phyloP scores from a whole-genome alignment of 1,284 basidiomycete species.

The Megacollybia platyphylla region DNA sequence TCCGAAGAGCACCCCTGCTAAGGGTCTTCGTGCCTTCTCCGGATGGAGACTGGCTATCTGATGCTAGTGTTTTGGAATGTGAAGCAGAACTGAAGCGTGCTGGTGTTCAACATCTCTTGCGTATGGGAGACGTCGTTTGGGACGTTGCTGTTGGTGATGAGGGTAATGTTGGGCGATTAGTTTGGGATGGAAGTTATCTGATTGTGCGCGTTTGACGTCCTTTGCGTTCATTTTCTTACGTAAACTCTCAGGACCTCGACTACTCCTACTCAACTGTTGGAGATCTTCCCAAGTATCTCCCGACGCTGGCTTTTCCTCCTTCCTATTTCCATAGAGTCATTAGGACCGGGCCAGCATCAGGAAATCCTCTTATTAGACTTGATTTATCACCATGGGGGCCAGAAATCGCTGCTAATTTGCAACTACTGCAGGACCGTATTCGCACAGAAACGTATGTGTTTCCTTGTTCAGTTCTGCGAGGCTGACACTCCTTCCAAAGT shows the following conservation, averaged over 20 bases:
- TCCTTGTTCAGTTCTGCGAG: neutral
- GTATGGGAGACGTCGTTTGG: constrained; percentile 72
- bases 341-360: constrained; percentile 38
- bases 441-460: constrained; percentile 62
- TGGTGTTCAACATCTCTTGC: constrained; percentile 42
- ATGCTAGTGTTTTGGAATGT: constrained; percentile 64
- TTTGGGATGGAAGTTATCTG: constrained; percentile 76
- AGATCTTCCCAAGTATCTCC: constrained; percentile 65
- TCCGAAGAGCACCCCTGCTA: constrained; percentile 57
- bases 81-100: constrained; percentile 64
- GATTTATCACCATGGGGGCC: constrained; percentile 66
- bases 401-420: constrained; percentile 59
- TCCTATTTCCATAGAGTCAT: constrained; percentile 79
- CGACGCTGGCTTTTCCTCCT: constrained; percentile 64
- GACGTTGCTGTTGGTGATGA: constrained; percentile 74
- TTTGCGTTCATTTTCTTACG: neutral
- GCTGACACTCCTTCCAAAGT: constrained; percentile 19
- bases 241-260: constrained; percentile 57
- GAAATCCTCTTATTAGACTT: constrained; percentile 62
- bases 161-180: constrained; percentile 62
- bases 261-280: constrained; percentile 64
- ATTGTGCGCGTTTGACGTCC: constrained; percentile 36
- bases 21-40: constrained; percentile 72
- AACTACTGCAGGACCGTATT: constrained; percentile 66
- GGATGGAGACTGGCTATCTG: constrained; percentile 72